Percentiles rank a stretch among this genome's conserved stretches.
Conservation (phyloP, 116 monocot species). For the Cymodocea nodosa region DNA sequence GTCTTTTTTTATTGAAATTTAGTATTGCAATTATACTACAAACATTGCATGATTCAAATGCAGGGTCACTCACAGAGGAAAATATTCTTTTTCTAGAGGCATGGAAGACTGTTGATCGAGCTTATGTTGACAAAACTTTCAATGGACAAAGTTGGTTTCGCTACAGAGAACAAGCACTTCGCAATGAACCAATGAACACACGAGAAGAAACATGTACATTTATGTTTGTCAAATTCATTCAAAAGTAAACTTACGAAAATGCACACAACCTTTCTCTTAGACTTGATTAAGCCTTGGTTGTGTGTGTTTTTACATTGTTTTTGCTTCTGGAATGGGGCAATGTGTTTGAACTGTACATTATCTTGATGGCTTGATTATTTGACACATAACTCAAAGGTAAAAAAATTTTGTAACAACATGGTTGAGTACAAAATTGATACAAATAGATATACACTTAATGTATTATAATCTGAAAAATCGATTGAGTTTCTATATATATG, state of each 20-base stretch:
- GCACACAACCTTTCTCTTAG: background rate
- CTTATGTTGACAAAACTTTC: conserved; percentile 90
- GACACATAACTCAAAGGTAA: no score
- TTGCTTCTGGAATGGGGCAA: no score
- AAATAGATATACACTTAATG: background rate
- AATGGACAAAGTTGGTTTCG: conserved; percentile 97
- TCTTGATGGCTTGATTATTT: no score
- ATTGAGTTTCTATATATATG: background rate
- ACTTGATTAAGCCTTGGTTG: background rate
- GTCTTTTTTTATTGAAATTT: conserved; percentile 1
- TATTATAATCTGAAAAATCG: background rate
- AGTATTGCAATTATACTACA: background rate
- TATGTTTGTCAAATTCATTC: background rate
- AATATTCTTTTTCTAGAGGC: conserved; percentile 97
- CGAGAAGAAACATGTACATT: conserved; percentile 91
- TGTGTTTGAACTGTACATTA: no score
- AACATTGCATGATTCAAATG: background rate
- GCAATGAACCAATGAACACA: conserved; percentile 91
- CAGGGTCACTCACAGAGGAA: conserved; percentile 89
- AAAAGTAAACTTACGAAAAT: background rate
- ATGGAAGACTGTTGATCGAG: conserved; percentile 95
- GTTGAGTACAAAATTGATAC: no score
- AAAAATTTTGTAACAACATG: no score
- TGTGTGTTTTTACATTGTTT: background rate
- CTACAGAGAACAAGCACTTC: conserved; percentile 84